phyloP scores from a whole-genome alignment of 2,329 filamentous ascomycete genomes.

The Monosporascus sp. region DNA sequence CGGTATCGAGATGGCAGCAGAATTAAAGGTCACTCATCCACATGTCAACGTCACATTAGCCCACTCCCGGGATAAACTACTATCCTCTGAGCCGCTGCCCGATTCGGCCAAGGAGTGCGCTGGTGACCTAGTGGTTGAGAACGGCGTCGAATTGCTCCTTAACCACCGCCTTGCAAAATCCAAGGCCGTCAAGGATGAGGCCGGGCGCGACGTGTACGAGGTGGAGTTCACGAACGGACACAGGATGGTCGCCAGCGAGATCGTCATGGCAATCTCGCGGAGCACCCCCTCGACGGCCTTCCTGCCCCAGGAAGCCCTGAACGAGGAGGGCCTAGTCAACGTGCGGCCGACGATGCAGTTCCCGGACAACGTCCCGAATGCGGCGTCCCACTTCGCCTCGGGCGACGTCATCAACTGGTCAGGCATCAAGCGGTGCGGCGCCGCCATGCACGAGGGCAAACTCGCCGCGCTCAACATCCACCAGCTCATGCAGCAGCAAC shows the following conservation, averaged over 20 bases:
- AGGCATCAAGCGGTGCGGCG: conserved; percentile 74
- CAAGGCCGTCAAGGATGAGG: conserved; percentile 38
- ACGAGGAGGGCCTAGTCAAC: conserved; percentile 60
- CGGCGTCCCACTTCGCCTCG: conserved; percentile 58
- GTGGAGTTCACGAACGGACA: conserved; percentile 57
- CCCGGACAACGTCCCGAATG: conserved; percentile 49
- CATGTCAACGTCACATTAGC: conserved; percentile 64
- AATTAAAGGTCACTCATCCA: conserved; percentile 66
- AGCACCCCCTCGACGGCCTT: conserved; percentile 58
- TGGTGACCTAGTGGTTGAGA: conserved; percentile 52
- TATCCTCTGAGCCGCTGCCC: conserved; percentile 69
- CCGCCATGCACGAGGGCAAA: conserved; percentile 69
- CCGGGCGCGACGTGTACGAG: conserved; percentile 37
- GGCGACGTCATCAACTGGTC: conserved; percentile 69
- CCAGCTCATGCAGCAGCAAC: conserved; percentile 49
- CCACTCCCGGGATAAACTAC: conserved; percentile 64
- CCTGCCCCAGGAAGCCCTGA: conserved; percentile 53
- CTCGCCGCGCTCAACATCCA: conserved; percentile 62
- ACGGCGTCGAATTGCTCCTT: conserved; percentile 61
- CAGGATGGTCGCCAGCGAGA: conserved; percentile 55
- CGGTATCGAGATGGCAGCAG: conserved; percentile 76
- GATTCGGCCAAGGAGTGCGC: conserved; percentile 62
- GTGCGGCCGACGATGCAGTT: conserved; percentile 48
- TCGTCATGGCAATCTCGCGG: conserved; percentile 65
- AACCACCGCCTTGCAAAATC: conserved; percentile 50